Evolutionary conservation across 768 basidiomycete genomes (phyloP).

Genomic region (Psilocybe subaeruginosa): DNA sequence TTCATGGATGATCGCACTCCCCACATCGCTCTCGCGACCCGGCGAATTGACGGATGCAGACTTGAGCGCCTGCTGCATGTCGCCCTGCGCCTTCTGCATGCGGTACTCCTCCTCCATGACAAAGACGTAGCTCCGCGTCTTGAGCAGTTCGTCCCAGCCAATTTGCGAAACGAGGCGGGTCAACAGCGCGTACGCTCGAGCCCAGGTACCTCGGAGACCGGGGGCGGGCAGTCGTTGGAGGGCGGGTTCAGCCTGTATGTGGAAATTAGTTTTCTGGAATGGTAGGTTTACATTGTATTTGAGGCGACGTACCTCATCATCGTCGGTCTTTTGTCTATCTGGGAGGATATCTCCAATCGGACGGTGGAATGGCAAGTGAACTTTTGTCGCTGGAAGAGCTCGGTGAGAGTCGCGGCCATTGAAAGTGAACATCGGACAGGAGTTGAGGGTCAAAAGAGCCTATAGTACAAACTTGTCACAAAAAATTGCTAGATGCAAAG

Average conservation of each 20-base stretch:
- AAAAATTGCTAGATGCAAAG: neutral
- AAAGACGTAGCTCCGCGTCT: constrained; percentile 92
- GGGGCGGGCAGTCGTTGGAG: constrained; percentile 95
- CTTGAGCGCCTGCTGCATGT: constrained; percentile 50
- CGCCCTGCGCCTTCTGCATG: constrained; percentile 87
- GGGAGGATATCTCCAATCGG: constrained; percentile 91
- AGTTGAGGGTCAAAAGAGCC: constrained; percentile 92
- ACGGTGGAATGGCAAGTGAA: constrained; percentile 86
- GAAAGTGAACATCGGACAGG: constrained; percentile 99
- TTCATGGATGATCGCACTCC: constrained; percentile 58
- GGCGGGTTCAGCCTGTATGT: constrained; percentile 83
- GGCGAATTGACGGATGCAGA: constrained; percentile 23
- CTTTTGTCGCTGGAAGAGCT: constrained; percentile 73
- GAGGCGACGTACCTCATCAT: constrained; percentile 67
- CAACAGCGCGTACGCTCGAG: constrained; percentile 89
- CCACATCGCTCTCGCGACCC: constrained; percentile 33
- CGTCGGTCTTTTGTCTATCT: constrained; percentile 77
- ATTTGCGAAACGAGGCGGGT: constrained; percentile 92
- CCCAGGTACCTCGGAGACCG: constrained; percentile 93
- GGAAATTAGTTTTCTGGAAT: neutral
- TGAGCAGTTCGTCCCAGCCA: constrained; percentile 98
- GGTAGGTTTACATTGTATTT: neutral
- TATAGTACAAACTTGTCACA: constrained; percentile 13
- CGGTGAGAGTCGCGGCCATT: constrained; percentile 95
- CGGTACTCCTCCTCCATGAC: constrained; percentile 99